Base-by-base conservation (phyloP, 1,284 basidiomycete species). In the Coniferiporia sulphurascens region DNA sequence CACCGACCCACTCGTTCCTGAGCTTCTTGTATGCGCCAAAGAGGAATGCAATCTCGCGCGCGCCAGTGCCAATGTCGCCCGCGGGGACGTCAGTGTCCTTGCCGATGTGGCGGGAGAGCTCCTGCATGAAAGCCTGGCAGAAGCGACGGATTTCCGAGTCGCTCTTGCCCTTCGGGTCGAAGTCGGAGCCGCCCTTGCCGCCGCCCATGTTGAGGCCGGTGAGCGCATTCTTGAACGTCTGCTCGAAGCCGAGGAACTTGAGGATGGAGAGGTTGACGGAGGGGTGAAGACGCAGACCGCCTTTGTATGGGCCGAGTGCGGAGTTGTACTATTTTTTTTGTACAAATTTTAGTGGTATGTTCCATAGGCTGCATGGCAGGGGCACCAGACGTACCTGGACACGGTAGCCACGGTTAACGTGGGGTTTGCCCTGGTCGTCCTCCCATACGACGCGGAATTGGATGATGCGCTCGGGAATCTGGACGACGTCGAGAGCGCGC, bases 171-270 rank as follows among this genome's bases (percentile, higher is more conserved):
- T 91, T 91, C 70, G 89, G 88, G 76, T 90, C 86, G 67, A 90
- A 91, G 76, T 90, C 87, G 55, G 79, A 79, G 22, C 83, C 86
- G 73, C 86, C 86, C 75, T 88, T 87, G 53, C 78, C 80, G 69
- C 88, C 89, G 66, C 89, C 89, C 83, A 91, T 89, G 73, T 77
- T 82, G 63, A 91, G 77, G 52, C 88, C 88, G 32, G 89, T 91
- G 35, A 92, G 79, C 43, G 89, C 89, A 73, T 92, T 92, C 76
- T 91, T 91, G 83, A 91, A 91, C 67, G 84, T 87, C 72, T 85
- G 84, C 76, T 92, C 89, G 71, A 91, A 89, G 57, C 88, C 89
- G 65, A 91, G 82, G 85, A 92, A 92, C 73, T 91, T 91, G 74
- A 92, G 82, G 73, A 92, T 89, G 65, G 86, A 89, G 46, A 92